Conservation (phyloP, 2,329 filamentous ascomycete species). For the Pseudogymnoascus sp. region DNA sequence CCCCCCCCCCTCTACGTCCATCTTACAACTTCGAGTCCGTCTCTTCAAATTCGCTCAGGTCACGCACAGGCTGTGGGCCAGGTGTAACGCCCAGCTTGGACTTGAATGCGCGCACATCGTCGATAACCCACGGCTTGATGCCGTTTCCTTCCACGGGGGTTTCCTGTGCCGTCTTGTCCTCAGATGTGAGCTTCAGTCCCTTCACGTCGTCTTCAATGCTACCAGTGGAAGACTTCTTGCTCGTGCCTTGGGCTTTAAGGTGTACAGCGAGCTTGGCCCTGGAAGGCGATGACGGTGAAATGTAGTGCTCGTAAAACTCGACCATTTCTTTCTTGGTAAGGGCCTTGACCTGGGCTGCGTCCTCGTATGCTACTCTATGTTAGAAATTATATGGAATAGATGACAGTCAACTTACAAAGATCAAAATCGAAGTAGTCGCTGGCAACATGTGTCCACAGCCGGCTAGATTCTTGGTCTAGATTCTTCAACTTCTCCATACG, state of each 20-base stretch:
- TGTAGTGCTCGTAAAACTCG: conserved; percentile 68
- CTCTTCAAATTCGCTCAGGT: conserved; percentile 81
- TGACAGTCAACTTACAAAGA: conserved; percentile 51
- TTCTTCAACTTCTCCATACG: conserved; percentile 90
- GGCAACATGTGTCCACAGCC: conserved; percentile 79
- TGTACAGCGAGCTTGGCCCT: conserved; percentile 84
- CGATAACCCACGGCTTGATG: conserved; percentile 56
- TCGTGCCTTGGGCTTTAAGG: conserved; percentile 64
- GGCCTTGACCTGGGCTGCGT: conserved; percentile 65
- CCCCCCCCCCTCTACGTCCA: neutral
- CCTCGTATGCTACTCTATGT: conserved; percentile 37
- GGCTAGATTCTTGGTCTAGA: conserved; percentile 71
- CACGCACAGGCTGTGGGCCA: conserved; percentile 65
- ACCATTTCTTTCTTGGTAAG: conserved; percentile 75
- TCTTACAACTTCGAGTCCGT: conserved; percentile 69
- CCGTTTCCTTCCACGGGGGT: conserved; percentile 32
- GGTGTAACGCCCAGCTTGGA: conserved; percentile 63
- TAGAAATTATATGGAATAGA: neutral
- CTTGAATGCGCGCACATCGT: conserved; percentile 76
- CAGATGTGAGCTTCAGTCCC: conserved; percentile 24
- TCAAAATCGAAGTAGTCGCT: conserved; percentile 87
- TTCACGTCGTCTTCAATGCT: conserved; percentile 35
- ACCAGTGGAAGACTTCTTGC: conserved; percentile 34
- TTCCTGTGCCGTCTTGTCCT: conserved; percentile 24
- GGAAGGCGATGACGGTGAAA: conserved; percentile 63